Base-by-base conservation (phyloP, 1,284 basidiomycete species). In the Cryptococcus hybrid region DNA sequence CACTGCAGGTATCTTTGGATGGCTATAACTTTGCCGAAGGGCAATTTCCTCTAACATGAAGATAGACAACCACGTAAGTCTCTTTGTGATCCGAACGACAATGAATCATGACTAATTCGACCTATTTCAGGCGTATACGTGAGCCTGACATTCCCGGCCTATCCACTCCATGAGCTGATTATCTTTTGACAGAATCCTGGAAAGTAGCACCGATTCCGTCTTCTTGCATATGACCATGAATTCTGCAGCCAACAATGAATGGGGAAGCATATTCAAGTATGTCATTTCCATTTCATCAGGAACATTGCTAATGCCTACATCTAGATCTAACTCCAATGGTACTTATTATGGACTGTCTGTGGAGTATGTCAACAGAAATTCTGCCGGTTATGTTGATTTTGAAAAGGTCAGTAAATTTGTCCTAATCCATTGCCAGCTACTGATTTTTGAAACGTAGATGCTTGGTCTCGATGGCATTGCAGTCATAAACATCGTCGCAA, bases 141-240 rank as follows among this genome's bases (percentile, higher is more conserved):
- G 43, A 40, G 63, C 40, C 15, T 30, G 30, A 30, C 30, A 30
- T 30, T 30, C 30, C 30, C 30, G 3, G 30, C 30, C 30, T 30
- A 30, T 30, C 30, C 30, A 30, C 3, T 4, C 3, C 30, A 30
- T 30, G 30, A 30, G 30, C 30, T 51, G 7, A 48, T n/a, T 7
- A 15, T 36, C 15, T 9, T 15, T 34, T 7, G 44, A 94, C 77
- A 97, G 93, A 2, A 86, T 99, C 49, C 83, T 99, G 3, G 96
- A 99, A 76, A 97, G 93, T 4, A 89, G 84, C 67, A 99, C 96
- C 0, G 86, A 89, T 59, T 85, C 94, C 0, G 86, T 99, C 59
- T 99, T 99, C 84, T 77, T 99, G 24, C 94, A 96, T 68, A 90
- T 96, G 79, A 98, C 96, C 0, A 95, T 90, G 78, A 90, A 90